Evolutionary conservation across 2,329 filamentous ascomycete species (phyloP).

Genomic region (Leptoxyphium fumago): DNA sequence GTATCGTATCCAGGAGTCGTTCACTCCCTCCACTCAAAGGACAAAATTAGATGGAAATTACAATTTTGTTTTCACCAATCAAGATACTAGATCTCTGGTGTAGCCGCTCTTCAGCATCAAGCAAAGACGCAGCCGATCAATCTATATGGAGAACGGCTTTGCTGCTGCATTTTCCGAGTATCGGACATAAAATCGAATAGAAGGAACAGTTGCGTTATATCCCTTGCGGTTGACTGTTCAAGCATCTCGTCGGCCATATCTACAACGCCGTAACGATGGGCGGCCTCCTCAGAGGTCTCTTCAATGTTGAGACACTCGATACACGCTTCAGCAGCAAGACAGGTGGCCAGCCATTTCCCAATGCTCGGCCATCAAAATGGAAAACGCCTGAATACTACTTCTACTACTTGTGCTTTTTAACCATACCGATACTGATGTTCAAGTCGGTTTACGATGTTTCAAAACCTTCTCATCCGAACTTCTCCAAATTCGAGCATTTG

Average conservation of each 20-base stretch:
- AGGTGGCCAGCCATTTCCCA: conserved; percentile 14
- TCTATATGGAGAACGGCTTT: no score
- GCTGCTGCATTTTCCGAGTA: no score
- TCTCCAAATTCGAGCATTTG: conserved; percentile 53
- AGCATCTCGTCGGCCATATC: not conserved
- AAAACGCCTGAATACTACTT: conserved; percentile 70
- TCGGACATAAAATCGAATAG: not conserved
- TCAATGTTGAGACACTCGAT: conserved; percentile 54
- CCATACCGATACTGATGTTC: conserved; percentile 69
- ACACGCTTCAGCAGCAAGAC: conserved; percentile 57
- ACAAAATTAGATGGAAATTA: no score
- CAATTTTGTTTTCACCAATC: no score
- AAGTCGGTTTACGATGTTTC: conserved; percentile 81
- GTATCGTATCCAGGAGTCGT: no score
- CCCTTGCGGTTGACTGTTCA: not conserved
- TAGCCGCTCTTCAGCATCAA: no score
- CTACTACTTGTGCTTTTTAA: conserved; percentile 56
- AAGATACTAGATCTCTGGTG: no score
- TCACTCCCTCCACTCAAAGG: no score
- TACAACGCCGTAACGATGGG: not conserved
- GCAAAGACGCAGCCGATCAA: no score
- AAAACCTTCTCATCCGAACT: conserved; percentile 70
- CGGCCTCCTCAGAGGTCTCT: conserved; percentile 23
- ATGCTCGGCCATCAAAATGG: conserved; percentile 59
- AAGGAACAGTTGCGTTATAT: not conserved